Evolutionary conservation across 2,329 filamentous ascomycete genomes (phyloP), one percentile per base, ranked within the genome.

Genomic region (Pezicula radicicola): DNA sequence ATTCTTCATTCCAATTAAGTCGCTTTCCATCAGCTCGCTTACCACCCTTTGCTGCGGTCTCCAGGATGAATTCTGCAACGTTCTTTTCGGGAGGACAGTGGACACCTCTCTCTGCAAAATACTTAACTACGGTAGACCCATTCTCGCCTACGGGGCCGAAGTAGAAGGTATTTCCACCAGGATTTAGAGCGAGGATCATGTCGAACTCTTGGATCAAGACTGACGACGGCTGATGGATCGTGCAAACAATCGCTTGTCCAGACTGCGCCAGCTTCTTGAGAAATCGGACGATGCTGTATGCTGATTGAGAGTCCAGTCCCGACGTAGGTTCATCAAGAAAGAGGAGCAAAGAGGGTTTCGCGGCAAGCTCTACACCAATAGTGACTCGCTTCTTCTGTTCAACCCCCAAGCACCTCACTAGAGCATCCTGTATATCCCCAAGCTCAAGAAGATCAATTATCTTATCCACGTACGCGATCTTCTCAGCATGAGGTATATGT

Each of bases 1-100:
- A 92, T 63, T 89, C 85, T 35, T 89, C 79, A 63, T 88, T 86
- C 88, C 88, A 92, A 63, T 91, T 78, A 41, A 89, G 70, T 30
- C 70, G 72, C 49, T 73, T 79, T 37, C 82, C 83, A 45, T 84
- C 75, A 19, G 67, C 60, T 28, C 75, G 72, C 50, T 77, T 76
- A 10, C 72, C 70, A 10, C 76, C 75, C 58, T 83, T 84, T 0
- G 81, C 81, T 2, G 81, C 82, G 3, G 83, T 85, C 63, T 87
- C 83, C 4, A 87, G 74, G 28, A 87, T 81, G 66, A 85, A 86
- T 58, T 87, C 83, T 3, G 83, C 83, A 4, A 85, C 77, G 62
- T 87, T 87, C 68, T 84, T 85, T n/a, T 74, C 70, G 0, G 83
- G 81, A 3, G 87, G 85, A 52, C 86, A 89, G 30, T 79, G 71